Percentiles rank a stretch among this genome's conserved stretches.
phyloP scores from a whole-genome alignment of 148 eudicot genomes.

The Camellia granthamiana region DNA sequence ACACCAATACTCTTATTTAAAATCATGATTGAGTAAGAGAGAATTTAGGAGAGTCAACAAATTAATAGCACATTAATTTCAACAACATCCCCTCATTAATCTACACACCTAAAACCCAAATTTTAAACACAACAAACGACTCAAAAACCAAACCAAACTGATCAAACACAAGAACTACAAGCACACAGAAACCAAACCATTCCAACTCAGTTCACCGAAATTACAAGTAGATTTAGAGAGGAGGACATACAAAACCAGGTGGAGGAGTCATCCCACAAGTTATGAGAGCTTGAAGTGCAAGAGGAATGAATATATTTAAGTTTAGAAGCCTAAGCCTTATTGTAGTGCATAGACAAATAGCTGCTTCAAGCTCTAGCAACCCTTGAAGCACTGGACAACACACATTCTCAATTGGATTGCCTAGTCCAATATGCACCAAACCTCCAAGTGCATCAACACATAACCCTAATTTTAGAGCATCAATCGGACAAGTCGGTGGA shows the following conservation, averaged over 20 bases:
- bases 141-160: background rate
- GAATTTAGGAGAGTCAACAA: background rate
- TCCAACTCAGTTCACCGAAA: background rate
- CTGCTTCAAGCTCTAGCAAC: slow-evolving; percentile 87
- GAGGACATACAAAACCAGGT: slow-evolving; percentile 61
- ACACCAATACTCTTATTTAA: no score
- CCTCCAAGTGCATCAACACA: slow-evolving; percentile 91
- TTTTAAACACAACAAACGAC: background rate
- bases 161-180: background rate
- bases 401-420: slow-evolving; percentile 63
- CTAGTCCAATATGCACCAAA: slow-evolving; percentile 76
- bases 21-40: background rate
- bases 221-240: slow-evolving; percentile 19
- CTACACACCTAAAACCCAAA: slow-evolving; percentile 11
- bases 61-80: background rate
- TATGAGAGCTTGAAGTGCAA: slow-evolving; percentile 69
- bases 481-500: slow-evolving; percentile 65
- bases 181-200: background rate
- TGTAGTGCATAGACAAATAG: slow-evolving; percentile 83
- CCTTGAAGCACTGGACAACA: slow-evolving; percentile 92
- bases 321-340: slow-evolving; percentile 82
- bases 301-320: slow-evolving; percentile 62
- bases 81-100: background rate
- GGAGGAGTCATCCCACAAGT: slow-evolving; percentile 73
- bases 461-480: slow-evolving; percentile 79